Conservation (phyloP, 768 basidiomycete species). For the Psilocybe sp. region DNA sequence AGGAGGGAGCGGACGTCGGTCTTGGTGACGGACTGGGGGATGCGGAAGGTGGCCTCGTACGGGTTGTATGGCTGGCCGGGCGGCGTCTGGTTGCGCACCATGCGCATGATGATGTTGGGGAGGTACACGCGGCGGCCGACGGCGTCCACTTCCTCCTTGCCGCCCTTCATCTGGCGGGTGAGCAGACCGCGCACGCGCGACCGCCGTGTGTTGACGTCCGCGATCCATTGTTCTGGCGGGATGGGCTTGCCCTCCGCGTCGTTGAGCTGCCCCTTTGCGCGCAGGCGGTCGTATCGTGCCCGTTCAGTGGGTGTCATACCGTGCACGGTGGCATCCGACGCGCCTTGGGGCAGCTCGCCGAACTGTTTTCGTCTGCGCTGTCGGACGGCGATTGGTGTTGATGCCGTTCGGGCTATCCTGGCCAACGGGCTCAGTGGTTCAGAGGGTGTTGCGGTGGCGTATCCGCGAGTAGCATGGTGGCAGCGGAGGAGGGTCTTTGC, state of each 20-base stretch:
- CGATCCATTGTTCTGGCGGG: constrained; percentile 59
- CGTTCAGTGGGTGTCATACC: constrained; percentile 69
- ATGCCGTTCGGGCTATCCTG: constrained; percentile 60
- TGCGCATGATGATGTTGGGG: constrained; percentile 79
- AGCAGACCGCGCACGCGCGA: constrained; percentile 67
- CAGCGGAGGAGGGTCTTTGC: constrained; percentile 34
- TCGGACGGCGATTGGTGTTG: constrained; percentile 72
- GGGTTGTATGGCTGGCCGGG: constrained; percentile 85
- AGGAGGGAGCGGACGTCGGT: constrained; percentile 89
- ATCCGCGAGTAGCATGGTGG: constrained; percentile 10
- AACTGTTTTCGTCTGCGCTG: constrained; percentile 59
- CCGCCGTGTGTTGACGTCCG: constrained; percentile 52
- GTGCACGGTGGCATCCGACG: constrained; percentile 45
- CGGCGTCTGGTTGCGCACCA: constrained; percentile 82
- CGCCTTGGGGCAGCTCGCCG: constrained; percentile 28
- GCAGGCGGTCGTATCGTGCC: constrained; percentile 56
- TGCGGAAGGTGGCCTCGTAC: constrained; percentile 90
- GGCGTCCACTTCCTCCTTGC: constrained; percentile 44
- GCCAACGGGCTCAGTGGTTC: constrained; percentile 20
- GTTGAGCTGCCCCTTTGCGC: constrained; percentile 50
- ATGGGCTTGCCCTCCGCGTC: no score
- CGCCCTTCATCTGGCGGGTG: constrained; percentile 34
- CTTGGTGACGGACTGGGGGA: constrained; percentile 88
- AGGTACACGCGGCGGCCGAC: constrained; percentile 86
- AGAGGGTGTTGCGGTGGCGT: no score